Conservation (phyloP, 805 yeast genomes). For the Saccharomycopsis olivae region DNA sequence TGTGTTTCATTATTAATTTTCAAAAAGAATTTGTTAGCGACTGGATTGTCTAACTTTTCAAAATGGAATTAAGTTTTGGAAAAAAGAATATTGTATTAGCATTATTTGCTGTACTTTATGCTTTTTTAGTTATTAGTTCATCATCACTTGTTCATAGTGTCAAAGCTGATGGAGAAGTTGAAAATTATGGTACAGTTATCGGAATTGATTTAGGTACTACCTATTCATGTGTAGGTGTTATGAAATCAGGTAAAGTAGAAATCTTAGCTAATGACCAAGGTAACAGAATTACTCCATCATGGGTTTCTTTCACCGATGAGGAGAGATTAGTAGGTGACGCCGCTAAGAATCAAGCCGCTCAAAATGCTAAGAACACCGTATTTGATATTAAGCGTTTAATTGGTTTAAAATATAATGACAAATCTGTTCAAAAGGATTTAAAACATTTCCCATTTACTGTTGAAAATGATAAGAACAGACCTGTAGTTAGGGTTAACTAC, state of each 20-base stretch:
- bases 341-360: conserved; percentile 91
- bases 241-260: conserved; percentile 80
- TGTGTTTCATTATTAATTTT: too few relatives aligned
- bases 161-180: conserved; percentile 23
- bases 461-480: conserved; percentile 65
- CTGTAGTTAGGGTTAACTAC: conserved; percentile 65
- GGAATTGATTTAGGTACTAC: conserved; percentile 98
- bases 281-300: conserved; percentile 93
- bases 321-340: conserved; percentile 95
- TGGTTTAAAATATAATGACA: conserved; percentile 71
- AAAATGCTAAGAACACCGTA: conserved; percentile 76
- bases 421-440: conserved; percentile 68
- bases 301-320: conserved; percentile 84
- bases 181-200: conserved; percentile 56
- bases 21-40: too few relatives aligned
- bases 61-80: neutral
- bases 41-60: too few relatives aligned
- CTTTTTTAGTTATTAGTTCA: conserved; percentile 13
- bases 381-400: conserved; percentile 89
- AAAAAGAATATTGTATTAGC: conserved; percentile 13
- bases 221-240: conserved; percentile 90
- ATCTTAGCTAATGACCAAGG: conserved; percentile 95
- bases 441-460: conserved; percentile 76
- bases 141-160: conserved; percentile 11
- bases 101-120: conserved; percentile 15